Evolutionary conservation across 768 basidiomycete genomes (phyloP), one percentile per base, ranked within the genome.

Genomic region (Udeniomyces megalosporus): DNA sequence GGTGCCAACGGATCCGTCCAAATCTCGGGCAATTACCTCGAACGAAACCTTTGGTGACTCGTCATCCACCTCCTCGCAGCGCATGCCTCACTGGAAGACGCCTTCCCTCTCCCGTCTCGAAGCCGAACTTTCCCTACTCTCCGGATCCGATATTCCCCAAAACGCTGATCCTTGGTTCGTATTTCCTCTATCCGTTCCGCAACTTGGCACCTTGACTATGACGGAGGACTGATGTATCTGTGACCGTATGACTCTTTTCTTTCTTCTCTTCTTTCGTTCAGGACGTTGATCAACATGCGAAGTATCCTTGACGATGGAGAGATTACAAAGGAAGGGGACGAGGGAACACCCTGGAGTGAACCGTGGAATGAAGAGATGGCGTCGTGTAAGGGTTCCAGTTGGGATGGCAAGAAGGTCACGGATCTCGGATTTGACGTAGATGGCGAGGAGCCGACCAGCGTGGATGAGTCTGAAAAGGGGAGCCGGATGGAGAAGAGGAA

Each of bases 101-200:
- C 50, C 51, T 3, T 2, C 28, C 12, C 51, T 58, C 2, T 6
- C 50, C 5, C 58, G 58, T 2, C 50, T 58, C n/a, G 47, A 63
- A 35, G 22, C 62, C n/a, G 51, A 52, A 11, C 58, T 51, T 6
- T 44, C 51, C 10, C 58, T 60, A 10, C 48, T 63, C 31, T 44
- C 92, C n/a, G 74, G 92, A 24, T 74, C 72, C 0, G 76, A 84
- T 22, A 75, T 93, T 20, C 80, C 84, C 3, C 85, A 86, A 71
- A 96, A 93, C 73, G 75, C 68, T 20, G 78, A 84, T 66, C 85
- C 88, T 0, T 92, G 84, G n/a, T n/a, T n/a, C n/a, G n/a, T n/a
- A n/a, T n/a, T n/a, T n/a, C n/a, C n/a, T n/a, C n/a, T n/a, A n/a
- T n/a, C n/a, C n/a, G n/a, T n/a, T n/a, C n/a, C n/a, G n/a, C n/a